These are phyloP conservation scores for Pochonia chlamydosporia DNA, from an alignment of 2,329 filamentous ascomycete genomes.

Conservation along the genomic window DNA sequence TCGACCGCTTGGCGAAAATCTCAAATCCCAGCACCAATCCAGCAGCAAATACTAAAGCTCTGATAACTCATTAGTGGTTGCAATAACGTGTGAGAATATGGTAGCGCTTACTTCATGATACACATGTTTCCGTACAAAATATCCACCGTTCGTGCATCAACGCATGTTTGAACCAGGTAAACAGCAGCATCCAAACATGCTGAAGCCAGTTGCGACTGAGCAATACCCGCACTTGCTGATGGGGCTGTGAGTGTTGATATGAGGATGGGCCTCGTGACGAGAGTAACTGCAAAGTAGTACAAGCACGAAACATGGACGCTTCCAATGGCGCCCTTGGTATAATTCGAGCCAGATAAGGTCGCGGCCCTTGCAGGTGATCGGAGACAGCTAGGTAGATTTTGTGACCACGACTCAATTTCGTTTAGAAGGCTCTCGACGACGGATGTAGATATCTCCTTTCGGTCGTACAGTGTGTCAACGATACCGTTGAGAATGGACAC, in stretches of 20 bases:
- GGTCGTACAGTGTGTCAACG: constrained; percentile 34
- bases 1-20: constrained; percentile 43
- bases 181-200: constrained; percentile 51
- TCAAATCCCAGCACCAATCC: constrained; percentile 52
- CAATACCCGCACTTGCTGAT: constrained; percentile 18
- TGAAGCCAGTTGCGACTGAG: constrained; percentile 34
- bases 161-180: constrained; percentile 49
- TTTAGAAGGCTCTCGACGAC: constrained; percentile 34
- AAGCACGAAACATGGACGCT: constrained; percentile 50
- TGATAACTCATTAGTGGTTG: constrained; percentile 14
- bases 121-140: constrained; percentile 50
- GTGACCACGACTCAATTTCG: constrained; percentile 40
- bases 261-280: constrained; percentile 50
- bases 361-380: constrained; percentile 14
- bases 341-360: constrained; percentile 3
- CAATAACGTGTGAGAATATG: neutral
- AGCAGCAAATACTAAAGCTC: constrained; percentile 49
- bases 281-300: constrained; percentile 54
- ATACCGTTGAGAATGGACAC: constrained; percentile 39
- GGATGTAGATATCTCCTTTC: constrained; percentile 23
- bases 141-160: constrained; percentile 37
- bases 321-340: constrained; percentile 32
- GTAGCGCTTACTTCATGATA: constrained; percentile 45
- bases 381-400: constrained; percentile 31
- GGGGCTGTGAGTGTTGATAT: constrained; percentile 41